phyloP scores from a whole-genome alignment of 2,329 filamentous ascomycete genomes.

The Xylariales sp. region DNA sequence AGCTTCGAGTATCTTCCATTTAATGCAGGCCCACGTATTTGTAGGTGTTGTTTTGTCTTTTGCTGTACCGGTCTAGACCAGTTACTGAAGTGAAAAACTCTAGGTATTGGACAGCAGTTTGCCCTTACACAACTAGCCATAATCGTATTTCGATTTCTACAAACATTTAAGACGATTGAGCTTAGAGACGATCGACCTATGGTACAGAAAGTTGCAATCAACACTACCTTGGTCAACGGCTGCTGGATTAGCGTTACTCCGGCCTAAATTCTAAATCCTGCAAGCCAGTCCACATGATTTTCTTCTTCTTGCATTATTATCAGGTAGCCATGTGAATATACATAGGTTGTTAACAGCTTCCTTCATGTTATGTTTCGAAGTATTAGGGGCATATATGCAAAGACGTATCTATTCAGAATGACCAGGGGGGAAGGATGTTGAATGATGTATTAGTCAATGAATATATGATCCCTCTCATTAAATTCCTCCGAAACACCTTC shows the following conservation, averaged over 20 bases:
- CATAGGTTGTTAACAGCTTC: too few species aligned
- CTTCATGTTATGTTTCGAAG: too few species aligned
- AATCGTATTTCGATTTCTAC: conserved; percentile 22
- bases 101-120: conserved; percentile 30
- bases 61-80: neutral
- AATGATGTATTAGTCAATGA: too few species aligned
- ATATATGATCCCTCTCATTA: too few species aligned
- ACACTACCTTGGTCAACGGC: conserved; percentile 22
- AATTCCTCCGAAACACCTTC: too few species aligned
- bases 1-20: conserved; percentile 31
- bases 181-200: conserved; percentile 18
- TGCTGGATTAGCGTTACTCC: conserved; percentile 23
- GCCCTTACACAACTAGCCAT: conserved; percentile 25
- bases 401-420: too few species aligned
- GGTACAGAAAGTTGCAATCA: conserved; percentile 22
- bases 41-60: conserved; percentile 8
- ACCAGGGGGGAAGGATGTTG: too few species aligned
- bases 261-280: conserved; percentile 3
- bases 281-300: too few species aligned
- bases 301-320: too few species aligned
- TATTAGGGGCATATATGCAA: too few species aligned
- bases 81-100: neutral
- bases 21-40: conserved; percentile 34
- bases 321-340: too few species aligned
- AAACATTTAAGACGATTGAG: conserved; percentile 23